phyloP scores from a whole-genome alignment of 148 eudicot genomes.

The Camellia japonica region DNA sequence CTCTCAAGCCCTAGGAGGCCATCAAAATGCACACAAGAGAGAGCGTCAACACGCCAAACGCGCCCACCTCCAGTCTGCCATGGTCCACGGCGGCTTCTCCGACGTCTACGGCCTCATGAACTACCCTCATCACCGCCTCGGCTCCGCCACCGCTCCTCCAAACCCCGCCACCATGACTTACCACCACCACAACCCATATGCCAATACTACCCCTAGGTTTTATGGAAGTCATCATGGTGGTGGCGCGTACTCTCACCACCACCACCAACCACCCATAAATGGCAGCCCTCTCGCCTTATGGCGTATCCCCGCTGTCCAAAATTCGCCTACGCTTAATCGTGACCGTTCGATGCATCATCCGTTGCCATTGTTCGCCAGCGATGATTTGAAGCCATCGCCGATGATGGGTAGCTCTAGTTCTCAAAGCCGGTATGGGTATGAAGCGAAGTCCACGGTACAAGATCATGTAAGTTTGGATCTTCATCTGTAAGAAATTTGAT shows the following conservation, averaged over 20 bases:
- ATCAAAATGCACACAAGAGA: slow-evolving; percentile 93
- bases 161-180: slow-evolving; percentile 3
- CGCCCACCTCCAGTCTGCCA: slow-evolving; percentile 64
- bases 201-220: slow-evolving; percentile 8
- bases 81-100: slow-evolving; percentile 26
- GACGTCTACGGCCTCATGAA: slow-evolving; percentile 35
- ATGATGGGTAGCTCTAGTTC: slow-evolving; percentile 21
- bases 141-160: slow-evolving; percentile 7
- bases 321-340: slow-evolving; percentile 19
- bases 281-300: slow-evolving; percentile 70
- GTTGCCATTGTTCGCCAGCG: slow-evolving; percentile 20
- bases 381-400: slow-evolving; percentile 22
- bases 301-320: slow-evolving; percentile 53
- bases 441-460: slow-evolving; percentile 34
- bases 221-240: slow-evolving; percentile 13
- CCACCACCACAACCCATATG: neutral
- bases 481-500: slow-evolving; percentile 51
- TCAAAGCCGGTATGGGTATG: slow-evolving; percentile 29
- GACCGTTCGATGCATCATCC: slow-evolving; percentile 37
- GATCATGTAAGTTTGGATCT: slow-evolving; percentile 97
- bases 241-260: slow-evolving; percentile 13
- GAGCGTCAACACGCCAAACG: slow-evolving; percentile 90
- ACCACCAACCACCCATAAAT: slow-evolving; percentile 39
- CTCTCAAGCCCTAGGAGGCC: slow-evolving; percentile 97
- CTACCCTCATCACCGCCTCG: slow-evolving; percentile 28